phyloP scores from a whole-genome alignment of 345 rosid genomes.

The Gossypium raimondii region DNA sequence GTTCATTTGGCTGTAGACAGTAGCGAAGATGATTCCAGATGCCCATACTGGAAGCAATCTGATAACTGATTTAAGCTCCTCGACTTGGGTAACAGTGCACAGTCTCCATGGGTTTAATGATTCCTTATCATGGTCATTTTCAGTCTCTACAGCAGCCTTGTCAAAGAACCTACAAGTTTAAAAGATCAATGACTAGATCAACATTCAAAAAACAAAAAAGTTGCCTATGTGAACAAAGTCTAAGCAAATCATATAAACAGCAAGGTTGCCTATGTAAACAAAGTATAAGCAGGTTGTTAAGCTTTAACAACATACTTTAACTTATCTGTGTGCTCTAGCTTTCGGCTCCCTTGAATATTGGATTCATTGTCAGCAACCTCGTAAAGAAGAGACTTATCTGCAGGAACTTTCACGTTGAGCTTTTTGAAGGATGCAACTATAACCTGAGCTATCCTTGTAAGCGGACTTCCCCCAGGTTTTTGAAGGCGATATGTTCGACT shows the following conservation, averaged over 20 bases:
- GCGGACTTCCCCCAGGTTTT: slow-evolving; percentile 88
- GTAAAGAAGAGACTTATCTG: slow-evolving; percentile 60
- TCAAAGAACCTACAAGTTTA: slow-evolving; percentile 37
- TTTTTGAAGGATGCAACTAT: slow-evolving; percentile 77
- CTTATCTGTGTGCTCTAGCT: slow-evolving; percentile 66
- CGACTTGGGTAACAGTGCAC: slow-evolving; percentile 89
- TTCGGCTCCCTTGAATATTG: slow-evolving; percentile 74
- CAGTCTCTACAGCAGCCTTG: slow-evolving; percentile 80
- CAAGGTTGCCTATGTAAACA: not conserved
- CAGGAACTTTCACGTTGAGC: slow-evolving; percentile 55
- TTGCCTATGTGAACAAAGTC: no score
- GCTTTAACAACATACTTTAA: slow-evolving; percentile 34
- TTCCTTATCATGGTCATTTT: slow-evolving; percentile 44
- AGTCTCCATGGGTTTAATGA: slow-evolving; percentile 62
- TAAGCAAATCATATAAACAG: not conserved
- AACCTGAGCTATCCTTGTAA: slow-evolving; percentile 80
- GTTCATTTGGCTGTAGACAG: slow-evolving; percentile 88
- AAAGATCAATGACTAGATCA: not conserved
- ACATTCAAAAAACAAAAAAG: not conserved
- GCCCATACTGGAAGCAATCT: slow-evolving; percentile 86
- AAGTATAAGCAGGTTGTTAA: not conserved
- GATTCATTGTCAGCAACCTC: slow-evolving; percentile 67
- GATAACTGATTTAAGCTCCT: slow-evolving; percentile 79
- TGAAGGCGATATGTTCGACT: slow-evolving; percentile 67
- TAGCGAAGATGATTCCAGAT: slow-evolving; percentile 73